Evolutionary conservation across 2,329 filamentous ascomycete species (phyloP).

Genomic region (Pestalotiopsis fici): DNA sequence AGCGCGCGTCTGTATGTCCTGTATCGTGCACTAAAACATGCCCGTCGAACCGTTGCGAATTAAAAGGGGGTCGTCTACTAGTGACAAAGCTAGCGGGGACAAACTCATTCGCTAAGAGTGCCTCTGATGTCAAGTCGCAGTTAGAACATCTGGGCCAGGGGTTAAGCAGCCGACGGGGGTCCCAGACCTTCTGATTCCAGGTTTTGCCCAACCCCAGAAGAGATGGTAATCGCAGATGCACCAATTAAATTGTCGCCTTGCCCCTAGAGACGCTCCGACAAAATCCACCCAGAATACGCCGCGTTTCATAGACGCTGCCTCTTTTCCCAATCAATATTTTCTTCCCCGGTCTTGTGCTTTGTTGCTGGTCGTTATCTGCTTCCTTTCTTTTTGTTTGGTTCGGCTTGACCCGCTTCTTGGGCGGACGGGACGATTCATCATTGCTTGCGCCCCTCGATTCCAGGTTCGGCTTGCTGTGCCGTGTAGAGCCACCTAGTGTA

Average conservation of each 20-base stretch:
- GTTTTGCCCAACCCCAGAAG: conserved; percentile 3
- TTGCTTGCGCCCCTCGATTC: not conserved
- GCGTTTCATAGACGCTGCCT: conserved; percentile 1
- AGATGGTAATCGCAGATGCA: not conserved
- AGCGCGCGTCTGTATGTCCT: conserved; percentile 5
- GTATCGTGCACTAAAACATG: not conserved
- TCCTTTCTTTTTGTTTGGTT: not conserved
- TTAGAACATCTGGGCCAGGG: not conserved
- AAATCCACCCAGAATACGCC: not conserved
- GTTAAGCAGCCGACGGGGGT: not conserved
- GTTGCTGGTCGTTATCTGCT: not conserved
- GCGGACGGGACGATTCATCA: too few species aligned
- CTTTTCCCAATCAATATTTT: conserved; percentile 1
- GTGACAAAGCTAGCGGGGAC: conserved; percentile 1
- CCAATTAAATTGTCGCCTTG: not conserved
- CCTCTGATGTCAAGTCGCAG: conserved; percentile 12
- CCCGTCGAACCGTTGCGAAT: not conserved
- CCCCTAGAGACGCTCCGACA: not conserved
- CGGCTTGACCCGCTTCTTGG: conserved; percentile 4
- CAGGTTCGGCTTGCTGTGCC: not conserved
- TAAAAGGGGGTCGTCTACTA: not conserved
- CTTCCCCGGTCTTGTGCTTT: not conserved
- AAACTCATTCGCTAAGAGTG: conserved; percentile 4
- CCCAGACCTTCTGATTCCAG: conserved; percentile 6
- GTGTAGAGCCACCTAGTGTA: not conserved